Evolutionary conservation across 129 eudicot genomes (phyloP).

Genomic region (carrot (Daucus carota)): DH1_v3.0 NC_030385.2:44493501-44494000

Average conservation of each 20-base stretch:
- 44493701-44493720: no score
- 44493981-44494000: no score
- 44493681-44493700: neutral
- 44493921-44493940: neutral
- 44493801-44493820: slow-evolving; percentile 8
- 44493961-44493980: no score
- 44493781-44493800: neutral
- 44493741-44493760: slow-evolving; percentile 1
- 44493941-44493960: no score
- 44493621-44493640: neutral
- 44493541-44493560: slow-evolving; percentile 10
- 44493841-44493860: slow-evolving; percentile 40
- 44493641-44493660: slow-evolving; percentile 2
- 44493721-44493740: neutral
- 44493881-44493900: slow-evolving; percentile 26
- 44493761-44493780: no score
- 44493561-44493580: slow-evolving; percentile 19
- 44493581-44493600: neutral
- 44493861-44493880: slow-evolving; percentile 51
- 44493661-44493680: slow-evolving; percentile 5
- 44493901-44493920: slow-evolving; percentile 1
- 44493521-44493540: slow-evolving; percentile 18
- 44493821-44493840: slow-evolving; percentile 46
- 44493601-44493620: neutral
- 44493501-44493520: neutral